Base-by-base conservation (phyloP, 2,329 filamentous ascomycete species). In the Fusarium globosum region DNA sequence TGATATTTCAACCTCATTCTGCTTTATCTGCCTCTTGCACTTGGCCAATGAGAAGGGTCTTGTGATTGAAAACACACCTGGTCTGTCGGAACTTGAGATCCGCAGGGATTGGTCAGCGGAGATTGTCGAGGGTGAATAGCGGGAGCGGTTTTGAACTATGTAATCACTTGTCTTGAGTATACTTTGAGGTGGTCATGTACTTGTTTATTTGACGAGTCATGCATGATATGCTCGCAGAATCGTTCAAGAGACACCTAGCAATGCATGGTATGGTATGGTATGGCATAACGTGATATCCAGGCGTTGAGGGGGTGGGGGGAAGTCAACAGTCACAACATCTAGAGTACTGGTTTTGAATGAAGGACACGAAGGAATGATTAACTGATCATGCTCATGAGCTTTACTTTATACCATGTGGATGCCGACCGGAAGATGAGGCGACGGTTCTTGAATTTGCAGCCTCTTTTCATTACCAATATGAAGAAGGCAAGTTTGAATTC, bases 1-100 rank as follows among this genome's bases (percentile, higher is more conserved):
- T 69, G 96, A 99, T 82, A 98, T 99, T 79, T 97, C 95, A 41
- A 99, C 96, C 0, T 97, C 89, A 72, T 92, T 85, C 83, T 97
- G 96, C 81, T 99, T 98, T 84, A 99, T 99, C 79, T 97, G 94
- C 78, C 84, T 97, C 65, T 85, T 98, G 73, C 95, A 98, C 83
- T 81, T 98, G 78, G 95, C 95, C 68, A 98, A 98, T 83, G 95
- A 98, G 80, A 96, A 97, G 84, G 95, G 95, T 0, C 85, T 98
- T 43, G 87, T 93, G 30, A 93, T 98, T 71, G 88, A 93, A 74
- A 90, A 90, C 76, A 88, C 88, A 16, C 83, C 85, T 46, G 88
- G 87, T 53, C 82, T 92, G 62, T 85, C 84, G 59, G 90, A 92
- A 77, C 82, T 92, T 69, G 85, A 87, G 55, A 92, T 92, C 68